These are phyloP conservation scores for Linum usitatissimum DNA, from an alignment of 345 rosid genomes.

Conservation along the genomic window DNA sequence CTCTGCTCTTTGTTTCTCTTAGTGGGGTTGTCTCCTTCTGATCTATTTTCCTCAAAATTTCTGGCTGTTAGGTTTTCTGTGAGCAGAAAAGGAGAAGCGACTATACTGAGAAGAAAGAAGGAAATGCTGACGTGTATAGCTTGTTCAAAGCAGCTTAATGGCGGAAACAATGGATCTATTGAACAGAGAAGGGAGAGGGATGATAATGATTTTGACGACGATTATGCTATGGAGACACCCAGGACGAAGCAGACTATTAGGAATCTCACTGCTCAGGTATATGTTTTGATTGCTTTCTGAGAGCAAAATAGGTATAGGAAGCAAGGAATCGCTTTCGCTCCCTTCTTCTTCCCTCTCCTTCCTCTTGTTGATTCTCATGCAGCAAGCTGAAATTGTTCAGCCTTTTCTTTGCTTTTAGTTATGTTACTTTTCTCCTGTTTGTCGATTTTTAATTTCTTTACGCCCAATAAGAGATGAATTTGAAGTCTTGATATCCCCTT, in stretches of 20 bases:
- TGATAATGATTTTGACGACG: constrained; percentile 50
- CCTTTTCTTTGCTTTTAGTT: background rate
- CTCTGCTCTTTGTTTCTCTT: background rate
- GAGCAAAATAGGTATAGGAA: no score
- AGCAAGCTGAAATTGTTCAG: background rate
- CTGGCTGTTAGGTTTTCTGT: background rate
- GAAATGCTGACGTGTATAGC: constrained; percentile 94
- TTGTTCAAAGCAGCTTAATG: constrained; percentile 60
- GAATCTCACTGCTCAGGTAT: constrained; percentile 82
- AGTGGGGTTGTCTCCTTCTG: background rate
- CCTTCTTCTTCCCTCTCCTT: no score
- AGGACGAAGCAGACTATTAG: constrained; percentile 59
- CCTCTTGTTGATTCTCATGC: no score
- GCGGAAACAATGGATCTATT: background rate
- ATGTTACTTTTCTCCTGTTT: background rate
- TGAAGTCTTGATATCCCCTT: background rate
- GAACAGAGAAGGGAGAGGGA: constrained; percentile 18
- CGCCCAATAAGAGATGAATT: background rate
- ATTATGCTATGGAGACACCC: constrained; percentile 47
- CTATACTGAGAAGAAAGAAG: background rate
- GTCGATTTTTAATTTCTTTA: background rate
- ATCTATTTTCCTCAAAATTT: background rate
- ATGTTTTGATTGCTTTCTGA: no score
- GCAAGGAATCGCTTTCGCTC: no score
- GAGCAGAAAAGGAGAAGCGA: no score